Evolutionary conservation across 176 grass and related monocot genomes (phyloP), one percentile per base, ranked within the genome.

Genomic region (Musa acuminata): DNA sequence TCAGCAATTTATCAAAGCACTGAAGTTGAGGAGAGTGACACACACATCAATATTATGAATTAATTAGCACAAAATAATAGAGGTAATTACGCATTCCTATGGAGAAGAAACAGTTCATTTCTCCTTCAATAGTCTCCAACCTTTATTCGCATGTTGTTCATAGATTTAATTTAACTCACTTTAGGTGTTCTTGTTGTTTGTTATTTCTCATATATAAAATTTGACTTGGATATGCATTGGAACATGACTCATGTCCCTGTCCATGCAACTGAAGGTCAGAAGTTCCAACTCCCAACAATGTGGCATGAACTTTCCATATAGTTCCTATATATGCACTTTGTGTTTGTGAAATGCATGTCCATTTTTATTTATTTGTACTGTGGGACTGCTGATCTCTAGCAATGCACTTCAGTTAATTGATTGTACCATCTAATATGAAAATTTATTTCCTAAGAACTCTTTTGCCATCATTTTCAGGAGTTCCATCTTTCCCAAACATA

Each of bases 401-500:
- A 9, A 49, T 1, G 23, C 10, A 64, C 12, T 43, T 51, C n/a
- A 16, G 1, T 19, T 51, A 50, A 51, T 51, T 64, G 57, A 80
- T 80, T 50, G 9, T 21, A 8, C 26, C 13, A 23, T 27, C 25
- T 75, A 25, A 24, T 51, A 21, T 22, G 3, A 64, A 80, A 48
- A 73, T n/a, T 13, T 2, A 55, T 67, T 82, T 68, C 10, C 26
- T 52, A 53, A 53, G 43, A 55, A 16, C 35, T 51, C 52, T 21
- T 69, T 50, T 82, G 55, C 24, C 13, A 20, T 82, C 73, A 65
- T 68, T 86, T 75, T 73, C 82, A 91, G 94, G 90, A 98, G 73
- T 98, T 90, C 76, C 81, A 85, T 65, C 87, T 98, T 82, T 93
- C 90, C 77, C 86, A 98, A 72, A 98, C 90, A 66, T 98, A 98